Conservation (phyloP, 75 land plant genomes). For the Selaginella tamariscina region DNA sequence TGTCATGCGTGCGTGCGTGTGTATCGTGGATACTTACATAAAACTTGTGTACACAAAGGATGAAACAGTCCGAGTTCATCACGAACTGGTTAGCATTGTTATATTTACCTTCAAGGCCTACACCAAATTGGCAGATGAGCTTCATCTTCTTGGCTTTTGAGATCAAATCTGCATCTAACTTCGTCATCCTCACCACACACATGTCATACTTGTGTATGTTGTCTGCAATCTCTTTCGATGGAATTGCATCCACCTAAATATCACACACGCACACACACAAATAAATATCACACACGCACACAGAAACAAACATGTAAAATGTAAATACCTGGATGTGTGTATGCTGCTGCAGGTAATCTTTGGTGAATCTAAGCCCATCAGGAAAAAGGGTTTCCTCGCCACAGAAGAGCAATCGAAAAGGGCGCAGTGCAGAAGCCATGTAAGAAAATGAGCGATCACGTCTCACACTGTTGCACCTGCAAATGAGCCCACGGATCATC, state of each 20-base stretch:
- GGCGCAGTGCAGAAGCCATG: no score
- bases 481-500: no score
- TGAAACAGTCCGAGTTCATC: no score
- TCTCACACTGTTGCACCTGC: no score
- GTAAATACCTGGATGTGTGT: background rate
- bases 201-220: conserved; percentile 52
- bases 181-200: conserved; percentile 54
- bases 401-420: background rate
- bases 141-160: conserved; percentile 57
- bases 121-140: conserved; percentile 86
- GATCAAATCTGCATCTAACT: conserved; percentile 39
- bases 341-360: background rate
- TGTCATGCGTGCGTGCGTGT: no score
- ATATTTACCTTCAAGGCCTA: conserved; percentile 72
- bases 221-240: conserved; percentile 43
- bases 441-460: no score
- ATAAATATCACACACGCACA: background rate
- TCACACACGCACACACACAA: background rate
- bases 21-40: no score
- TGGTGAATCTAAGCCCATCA: background rate
- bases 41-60: no score
- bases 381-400: background rate
- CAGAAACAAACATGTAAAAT: background rate
- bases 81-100: no score
- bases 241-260: conserved; percentile 56